A percentile compares a stretch with the other conserved stretches of the same genome.
These are phyloP conservation scores for Metschnikowia cubensis DNA, from an alignment of 805 yeast species.

Conservation along the genomic window DNA sequence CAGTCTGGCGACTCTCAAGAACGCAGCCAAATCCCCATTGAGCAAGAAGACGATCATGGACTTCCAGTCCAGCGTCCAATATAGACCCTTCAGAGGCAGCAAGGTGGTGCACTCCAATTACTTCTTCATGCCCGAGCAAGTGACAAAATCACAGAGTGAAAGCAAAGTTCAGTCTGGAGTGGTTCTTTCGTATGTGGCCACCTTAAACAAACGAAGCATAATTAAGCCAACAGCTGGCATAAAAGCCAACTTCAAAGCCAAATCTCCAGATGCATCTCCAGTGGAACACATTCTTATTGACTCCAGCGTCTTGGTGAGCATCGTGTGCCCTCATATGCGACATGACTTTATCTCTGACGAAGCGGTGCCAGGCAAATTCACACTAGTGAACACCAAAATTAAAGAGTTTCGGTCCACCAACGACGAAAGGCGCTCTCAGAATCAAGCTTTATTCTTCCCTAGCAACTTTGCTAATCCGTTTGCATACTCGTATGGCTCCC, in stretches of 20 bases:
- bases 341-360: conserved; percentile 9
- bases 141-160: background rate
- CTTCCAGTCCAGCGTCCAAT: background rate
- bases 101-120: conserved; percentile 1
- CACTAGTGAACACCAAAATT: background rate
- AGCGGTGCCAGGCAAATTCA: conserved; percentile 1
- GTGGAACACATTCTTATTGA: conserved; percentile 11
- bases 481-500: background rate
- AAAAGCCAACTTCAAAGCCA: background rate
- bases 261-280: background rate
- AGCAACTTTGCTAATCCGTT: background rate
- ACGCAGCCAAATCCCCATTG: background rate
- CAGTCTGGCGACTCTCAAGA: background rate
- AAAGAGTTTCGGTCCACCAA: background rate
- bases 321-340: conserved; percentile 11
- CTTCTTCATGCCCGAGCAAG: conserved; percentile 1
- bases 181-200: background rate
- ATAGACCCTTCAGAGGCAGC: background rate
- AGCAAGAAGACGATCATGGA: background rate
- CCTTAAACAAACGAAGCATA: background rate
- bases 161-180: background rate
- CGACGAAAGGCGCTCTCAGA: background rate
- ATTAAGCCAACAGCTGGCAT: background rate
- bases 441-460: background rate
- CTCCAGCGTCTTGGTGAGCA: conserved; percentile 11